Base-by-base conservation (phyloP, 1,284 basidiomycete species). In the Cutaneotrichosporon dermatis region DNA sequence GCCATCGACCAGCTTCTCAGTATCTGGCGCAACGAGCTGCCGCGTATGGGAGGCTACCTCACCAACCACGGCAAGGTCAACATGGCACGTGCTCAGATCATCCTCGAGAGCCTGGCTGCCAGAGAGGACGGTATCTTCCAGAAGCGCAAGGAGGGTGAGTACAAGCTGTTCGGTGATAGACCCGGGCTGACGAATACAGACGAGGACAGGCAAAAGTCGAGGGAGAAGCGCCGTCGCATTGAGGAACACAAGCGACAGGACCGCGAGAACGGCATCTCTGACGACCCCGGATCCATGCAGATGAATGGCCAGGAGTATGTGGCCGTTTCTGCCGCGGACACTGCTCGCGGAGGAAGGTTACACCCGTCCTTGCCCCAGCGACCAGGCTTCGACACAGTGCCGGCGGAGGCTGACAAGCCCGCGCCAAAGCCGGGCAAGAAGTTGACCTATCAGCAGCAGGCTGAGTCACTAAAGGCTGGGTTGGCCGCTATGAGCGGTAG, bases 101-200 rank as follows among this genome's bases (percentile, higher is more conserved):
- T 99, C 73, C 84, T 99, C 76, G 91, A 96, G 74, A 94, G 93
- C 63, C 83, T 99, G 60, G 92, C 94, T 8, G 84, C 83, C 74
- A 83, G 88, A 73, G 96, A 99, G 81, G 92, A 96, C 79, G 92
- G 93, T 46, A 99, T 99, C 69, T 99, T 99, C 80, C 84, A 88
- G 74, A 85, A 85, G 74, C 84, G 95, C 71, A 89, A 89, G 79
- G 92, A 98, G 85, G 50, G 50, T 51, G 39, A 33, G 50, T 51
- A 33, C 4, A 7, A 16, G 12, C 1, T 10, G 35, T 8, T 25
- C 13, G 33, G 1, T n/a, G 5, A 12, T 6, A 25, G 25, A 25
- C 25, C 25, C 25, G 3, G n/a, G n/a, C 49, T 50, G 35, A 50
- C 49, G 2, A 11, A 33, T 41, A 33, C 50, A 51, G 92, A 86